Base-by-base conservation (phyloP, 495 filamentous ascomycete species). In the Sabuloglossum arenarium region DNA sequence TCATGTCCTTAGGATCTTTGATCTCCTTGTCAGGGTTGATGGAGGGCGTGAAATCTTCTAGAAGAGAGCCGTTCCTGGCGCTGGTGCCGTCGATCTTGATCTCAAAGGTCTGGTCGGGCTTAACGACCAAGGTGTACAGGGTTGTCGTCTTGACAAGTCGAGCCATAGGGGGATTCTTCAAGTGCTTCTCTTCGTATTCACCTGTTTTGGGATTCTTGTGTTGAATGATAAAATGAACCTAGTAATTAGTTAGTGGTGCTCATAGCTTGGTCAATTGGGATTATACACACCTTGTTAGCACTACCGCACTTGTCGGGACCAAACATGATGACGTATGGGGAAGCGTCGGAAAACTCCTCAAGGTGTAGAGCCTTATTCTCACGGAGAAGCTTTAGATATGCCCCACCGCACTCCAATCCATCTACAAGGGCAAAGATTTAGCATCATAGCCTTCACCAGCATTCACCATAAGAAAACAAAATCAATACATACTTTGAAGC, bases 151-250 rank as follows among this genome's bases (percentile, higher is more conserved):
- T 96, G 72, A 78, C 77, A 67, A 90, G 93, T 64, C 81, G 82
- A 65, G 90, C 88, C 53, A 81, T 72, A 43, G 93, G 88, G 42
- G 91, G 80, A 62, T 77, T 76, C 68, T 79, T 84, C 55, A 97
- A 77, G 73, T 99, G 93, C 80, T 99, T 99, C 84, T 99, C 93
- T 78, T 97, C 91, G 64, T 99, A 99, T 71, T 96, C 90, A 70
- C 91, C 89, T 52, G 88, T 96, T 85, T 95, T 97, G 65, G 93
- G 93, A 80, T 97, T 99, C 84, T 97, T 99, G 85, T 97, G 93
- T 68, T 91, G 90, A 84, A 99, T 93, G 71, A 99, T 99, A 73
- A 99, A 94, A 78, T 99, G 93, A 56, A 99, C 86, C 79, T 81
- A 55, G n/a, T 23, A n/a, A 12, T 6, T 12, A 19, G 14, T 27